Percentiles rank a stretch among this genome's conserved stretches.
phyloP scores from a whole-genome alignment of 495 filamentous ascomycete genomes.

The Bathelium albidoporum region DNA sequence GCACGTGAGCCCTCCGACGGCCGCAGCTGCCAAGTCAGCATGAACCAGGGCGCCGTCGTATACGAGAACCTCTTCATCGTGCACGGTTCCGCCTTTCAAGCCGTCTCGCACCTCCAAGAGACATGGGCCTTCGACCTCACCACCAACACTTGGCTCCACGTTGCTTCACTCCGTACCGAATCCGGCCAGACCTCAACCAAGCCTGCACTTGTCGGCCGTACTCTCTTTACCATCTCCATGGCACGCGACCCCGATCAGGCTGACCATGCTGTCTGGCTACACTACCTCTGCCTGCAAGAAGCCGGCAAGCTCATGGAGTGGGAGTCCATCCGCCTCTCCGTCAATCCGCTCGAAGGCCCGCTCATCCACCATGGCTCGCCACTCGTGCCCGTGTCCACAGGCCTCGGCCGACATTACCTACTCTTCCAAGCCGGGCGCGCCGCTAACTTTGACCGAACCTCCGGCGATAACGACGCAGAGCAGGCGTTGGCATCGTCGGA shows the following conservation, averaged over 20 bases:
- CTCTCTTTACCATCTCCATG: conserved; percentile 26
- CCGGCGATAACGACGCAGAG: neutral
- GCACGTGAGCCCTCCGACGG: neutral
- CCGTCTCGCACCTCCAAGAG: conserved; percentile 20
- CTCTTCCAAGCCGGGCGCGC: conserved; percentile 20
- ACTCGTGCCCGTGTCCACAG: conserved; percentile 36
- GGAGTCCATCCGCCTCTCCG: conserved; percentile 34
- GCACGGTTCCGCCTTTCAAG: conserved; percentile 23
- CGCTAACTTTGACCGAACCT: neutral
- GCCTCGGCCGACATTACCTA: conserved; percentile 41
- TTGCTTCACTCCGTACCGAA: conserved; percentile 28
- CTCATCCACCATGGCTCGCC: conserved; percentile 29
- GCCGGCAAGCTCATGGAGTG: conserved; percentile 26
- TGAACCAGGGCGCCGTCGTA: conserved; percentile 1
- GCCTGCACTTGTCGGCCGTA: conserved; percentile 11
- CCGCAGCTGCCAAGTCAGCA: neutral
- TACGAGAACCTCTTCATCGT: conserved; percentile 29
- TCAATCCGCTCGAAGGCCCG: conserved; percentile 31
- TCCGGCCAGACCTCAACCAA: conserved; percentile 27
- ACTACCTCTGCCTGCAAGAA: conserved; percentile 29
- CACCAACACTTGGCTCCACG: conserved; percentile 33
- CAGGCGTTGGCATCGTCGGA: neutral
- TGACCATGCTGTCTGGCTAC: conserved; percentile 34
- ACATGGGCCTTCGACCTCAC: conserved; percentile 38
- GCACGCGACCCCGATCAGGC: neutral